Percentiles rank a stretch among this genome's conserved stretches.
These are phyloP conservation scores for Thermomyces lanuginosus DNA, from an alignment of 2,329 filamentous ascomycete species.

Conservation along the genomic window DNA sequence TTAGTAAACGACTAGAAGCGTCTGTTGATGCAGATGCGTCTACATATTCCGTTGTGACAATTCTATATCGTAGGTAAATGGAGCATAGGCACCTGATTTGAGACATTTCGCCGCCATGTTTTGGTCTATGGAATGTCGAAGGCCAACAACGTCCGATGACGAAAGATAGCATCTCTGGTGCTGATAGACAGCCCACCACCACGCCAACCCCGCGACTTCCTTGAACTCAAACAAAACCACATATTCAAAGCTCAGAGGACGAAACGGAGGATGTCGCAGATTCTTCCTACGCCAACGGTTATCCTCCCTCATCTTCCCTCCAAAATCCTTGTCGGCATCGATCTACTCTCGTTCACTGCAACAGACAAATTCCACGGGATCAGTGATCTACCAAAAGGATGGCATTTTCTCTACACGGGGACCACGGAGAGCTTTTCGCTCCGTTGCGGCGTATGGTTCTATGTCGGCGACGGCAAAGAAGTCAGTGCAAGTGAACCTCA, in stretches of 20 bases:
- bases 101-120: too few species aligned
- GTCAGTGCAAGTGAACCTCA: too few species aligned
- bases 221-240: not conserved
- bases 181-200: too few species aligned
- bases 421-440: conserved; percentile 42
- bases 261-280: conserved; percentile 5
- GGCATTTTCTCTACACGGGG: conserved; percentile 47
- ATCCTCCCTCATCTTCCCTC: conserved; percentile 30
- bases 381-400: conserved; percentile 40
- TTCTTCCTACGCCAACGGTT: conserved; percentile 23
- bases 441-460: conserved; percentile 47
- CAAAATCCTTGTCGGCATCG: conserved; percentile 35
- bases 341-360: conserved; percentile 45
- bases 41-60: too few species aligned
- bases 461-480: conserved; percentile 26
- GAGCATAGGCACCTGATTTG: too few species aligned
- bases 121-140: conserved; percentile 3
- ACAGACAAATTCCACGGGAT: conserved; percentile 46
- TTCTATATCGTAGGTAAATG: too few species aligned
- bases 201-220: too few species aligned
- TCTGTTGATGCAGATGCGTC: too few species aligned
- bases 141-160: too few species aligned
- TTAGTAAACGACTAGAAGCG: too few species aligned
- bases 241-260: not conserved
- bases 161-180: too few species aligned